Evolutionary conservation across 1,284 basidiomycete genomes (phyloP), one percentile per base, ranked within the genome.

Genomic region (Boletus holoroseus): DNA sequence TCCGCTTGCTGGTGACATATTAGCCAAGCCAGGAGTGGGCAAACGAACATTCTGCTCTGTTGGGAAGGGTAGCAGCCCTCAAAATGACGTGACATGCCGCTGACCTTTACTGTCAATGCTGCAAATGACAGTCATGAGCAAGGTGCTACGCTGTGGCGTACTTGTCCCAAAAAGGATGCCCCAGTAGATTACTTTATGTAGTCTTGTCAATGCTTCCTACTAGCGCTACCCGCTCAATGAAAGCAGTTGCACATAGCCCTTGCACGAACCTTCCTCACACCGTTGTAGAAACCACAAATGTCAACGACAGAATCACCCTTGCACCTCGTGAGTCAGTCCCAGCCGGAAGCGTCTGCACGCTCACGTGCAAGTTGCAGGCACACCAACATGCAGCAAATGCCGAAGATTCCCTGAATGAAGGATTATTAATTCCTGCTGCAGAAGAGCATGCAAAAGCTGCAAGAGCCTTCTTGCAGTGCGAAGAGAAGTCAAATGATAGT

Each of bases 321-420:
- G 47, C 68, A 67, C 38, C 34, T 49, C 5, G 64, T 69, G 44
- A 61, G 66, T 51, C 11, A 1, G n/a, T 42, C 16, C 30, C 9
- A 3, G 26, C 34, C 12, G 0, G n/a, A 39, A 2, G 7, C 6
- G 18, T 27, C 18, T 18, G 13, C 18, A 7, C n/a, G 16, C 31
- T 59, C 44, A 44, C 20, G 27, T n/a, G 20, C n/a, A 38, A 13
- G 28, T 30, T 15, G 49, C 66, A 91, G 88, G 88, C 88, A 18
- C 85, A 91, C 66, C 82, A 86, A 61, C 85, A 89, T 68, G 84
- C 85, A 49, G 82, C 82, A 18, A 85, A 84, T 61, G 88, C 87
- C 26, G 85, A 90, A 53, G 85, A 89, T 51, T 77, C 76, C 60
- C 62, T 77, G 36, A 73, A 73, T 12, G 76, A 79, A 52, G 85